phyloP scores from a whole-genome alignment of 805 yeast genomes.

The Saccharomycopsis capsularis region DNA sequence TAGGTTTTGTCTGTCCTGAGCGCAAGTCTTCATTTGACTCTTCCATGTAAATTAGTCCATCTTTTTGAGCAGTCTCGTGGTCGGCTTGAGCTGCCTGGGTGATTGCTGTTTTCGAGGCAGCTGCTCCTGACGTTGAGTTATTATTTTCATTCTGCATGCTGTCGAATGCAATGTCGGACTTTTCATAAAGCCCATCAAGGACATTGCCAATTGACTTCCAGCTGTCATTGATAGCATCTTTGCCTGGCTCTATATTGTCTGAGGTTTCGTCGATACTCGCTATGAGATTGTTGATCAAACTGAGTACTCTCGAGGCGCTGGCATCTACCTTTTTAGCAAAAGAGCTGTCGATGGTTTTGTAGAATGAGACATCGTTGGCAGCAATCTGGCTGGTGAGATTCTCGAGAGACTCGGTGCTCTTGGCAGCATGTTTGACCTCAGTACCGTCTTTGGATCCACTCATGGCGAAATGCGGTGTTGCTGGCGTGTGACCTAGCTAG shows the following conservation, averaged over 20 bases:
- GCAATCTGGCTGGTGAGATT: conserved; percentile 35
- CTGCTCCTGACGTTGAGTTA: conserved; percentile 3
- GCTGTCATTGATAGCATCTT: conserved; percentile 38
- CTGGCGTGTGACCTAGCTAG: too few relatives aligned
- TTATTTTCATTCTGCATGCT: conserved; percentile 24
- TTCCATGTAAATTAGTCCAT: conserved; percentile 42
- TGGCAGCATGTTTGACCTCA: background rate
- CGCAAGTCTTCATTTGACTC: conserved; percentile 28
- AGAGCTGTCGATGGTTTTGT: conserved; percentile 31
- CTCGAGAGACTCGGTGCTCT: background rate
- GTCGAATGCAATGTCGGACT: conserved; percentile 64
- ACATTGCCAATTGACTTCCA: conserved; percentile 56
- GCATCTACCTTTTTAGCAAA: conserved; percentile 30
- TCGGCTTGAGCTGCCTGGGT: conserved; percentile 4
- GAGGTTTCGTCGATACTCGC: conserved; percentile 31
- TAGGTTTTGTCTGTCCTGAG: conserved; percentile 21
- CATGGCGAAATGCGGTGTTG: too few relatives aligned
- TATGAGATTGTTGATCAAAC: conserved; percentile 41
- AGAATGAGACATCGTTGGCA: conserved; percentile 75
- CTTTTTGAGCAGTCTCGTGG: background rate
- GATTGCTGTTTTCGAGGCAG: conserved; percentile 22
- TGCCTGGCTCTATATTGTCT: conserved; percentile 28
- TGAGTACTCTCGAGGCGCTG: conserved; percentile 34
- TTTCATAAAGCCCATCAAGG: conserved; percentile 69
- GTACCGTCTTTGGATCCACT: too few relatives aligned